Conservation (phyloP, 2,329 filamentous ascomycete species). For the Colletotrichum sp. region DNA sequence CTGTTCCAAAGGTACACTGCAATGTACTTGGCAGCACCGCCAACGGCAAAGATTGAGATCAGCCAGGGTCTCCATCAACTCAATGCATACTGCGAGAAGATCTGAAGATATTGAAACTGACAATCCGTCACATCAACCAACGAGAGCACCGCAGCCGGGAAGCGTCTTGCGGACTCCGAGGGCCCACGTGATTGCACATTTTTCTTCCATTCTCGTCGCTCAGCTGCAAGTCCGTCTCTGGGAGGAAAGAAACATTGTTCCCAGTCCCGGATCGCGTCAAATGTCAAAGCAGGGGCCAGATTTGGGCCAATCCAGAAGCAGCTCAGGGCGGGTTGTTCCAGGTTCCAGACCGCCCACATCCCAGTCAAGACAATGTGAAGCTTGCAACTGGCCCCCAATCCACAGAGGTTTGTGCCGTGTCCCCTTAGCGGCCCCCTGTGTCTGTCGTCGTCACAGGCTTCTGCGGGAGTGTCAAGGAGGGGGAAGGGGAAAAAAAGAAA, state of each 20-base stretch:
- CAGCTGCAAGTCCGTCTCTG: not conserved
- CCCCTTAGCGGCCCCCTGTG: not conserved
- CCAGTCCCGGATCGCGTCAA: not conserved
- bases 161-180: not conserved
- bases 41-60: constrained; percentile 2
- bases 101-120: not conserved
- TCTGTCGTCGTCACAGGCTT: not conserved
- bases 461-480: not conserved
- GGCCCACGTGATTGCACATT: not conserved
- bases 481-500: too few species aligned
- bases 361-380: not conserved
- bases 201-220: not conserved
- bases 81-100: not conserved
- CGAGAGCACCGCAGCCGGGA: not conserved
- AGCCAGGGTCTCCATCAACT: not conserved
- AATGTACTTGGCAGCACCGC: not conserved
- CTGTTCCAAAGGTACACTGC: not conserved
- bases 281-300: constrained; percentile 2
- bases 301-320: not conserved
- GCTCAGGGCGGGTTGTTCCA: not conserved
- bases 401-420: not conserved
- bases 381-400: not conserved
- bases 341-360: constrained; percentile 17
- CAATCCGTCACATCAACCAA: not conserved
- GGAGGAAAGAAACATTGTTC: not conserved